Base-by-base conservation (phyloP, 2,329 filamentous ascomycete species). In the Cyphellophora attinorum region DNA sequence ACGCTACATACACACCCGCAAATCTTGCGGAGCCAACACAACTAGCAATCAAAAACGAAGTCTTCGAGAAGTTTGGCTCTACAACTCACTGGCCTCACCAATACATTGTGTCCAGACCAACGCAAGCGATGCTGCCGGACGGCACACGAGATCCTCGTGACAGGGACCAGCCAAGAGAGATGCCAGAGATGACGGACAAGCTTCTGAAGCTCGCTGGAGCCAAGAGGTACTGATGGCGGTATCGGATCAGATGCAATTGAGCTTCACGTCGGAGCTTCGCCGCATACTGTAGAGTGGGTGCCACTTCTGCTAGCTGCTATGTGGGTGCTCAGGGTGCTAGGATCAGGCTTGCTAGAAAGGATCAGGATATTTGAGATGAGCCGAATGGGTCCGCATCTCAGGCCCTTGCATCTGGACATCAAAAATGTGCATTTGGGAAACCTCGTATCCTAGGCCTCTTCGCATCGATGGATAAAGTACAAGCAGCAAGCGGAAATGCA, bases 31-130 rank as follows among this genome's bases (percentile, higher is more conserved):
- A 47, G 3, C 27, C 44, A 3, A 52, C 59, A 33, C 51, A 46
- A 3, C 37, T 60, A 34, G 48, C 51, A 25, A 28, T 51, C 19
- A 61, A 61, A 48, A 53, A 50, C 31, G 29, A 49, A 12, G 49
- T 51, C 19, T 60, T 61, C 27, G 46, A 56, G 32, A 49, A 45
- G 11, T 60, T 42, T 30, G 40, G 48, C 12, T 52, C 53, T 8
- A 60, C 56, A 5, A 61, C 58, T 6, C 55, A 61, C 42, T 60
- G 56, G 58, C 57, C 56, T 18, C 54, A 59, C 33, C 58, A 50
- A 42, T 57, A 11, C 40, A 60, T 28, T 58, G 58, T 2, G 36
- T 56, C n/a, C n/a, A n/a, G n/a, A 35, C 46, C 19, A 33, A 33
- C 19, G 23, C 23, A n/a, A 15, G 31, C 23, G 11, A 15, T 11